Base-by-base conservation (phyloP, 148 eudicot genomes). In the Spergularia marina region DNA sequence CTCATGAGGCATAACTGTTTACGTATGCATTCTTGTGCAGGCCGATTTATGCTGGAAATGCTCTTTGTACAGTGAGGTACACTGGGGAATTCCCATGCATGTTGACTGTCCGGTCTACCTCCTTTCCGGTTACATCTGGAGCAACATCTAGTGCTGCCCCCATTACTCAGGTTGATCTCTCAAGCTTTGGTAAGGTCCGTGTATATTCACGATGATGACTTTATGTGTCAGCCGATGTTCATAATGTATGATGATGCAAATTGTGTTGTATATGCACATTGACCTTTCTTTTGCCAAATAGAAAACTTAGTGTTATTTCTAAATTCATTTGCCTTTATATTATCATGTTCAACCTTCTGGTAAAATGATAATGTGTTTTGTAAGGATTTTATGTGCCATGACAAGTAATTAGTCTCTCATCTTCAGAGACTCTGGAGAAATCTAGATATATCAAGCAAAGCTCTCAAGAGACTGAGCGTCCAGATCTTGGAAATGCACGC, bases 1-100 rank as follows among this genome's bases (percentile, higher is more conserved):
- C 34, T 47, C 30, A 2, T 49, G 44, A 47, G 53, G 0, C n/a
- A 17, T 47, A 53, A 15, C 62, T 30, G 23, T 47, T 57, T 21
- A 65, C 63, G 36, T 70, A 25, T 72, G 71, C 60, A 74, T 77
- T 70, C 53, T 21, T 79, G 39, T 86, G 72, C 90, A 94, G 98
- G 89, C 98, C 98, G 76, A 87, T 94, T 44, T 94, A 91, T 89
- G 98, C 98, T 63, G 98, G 98, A 62, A 94, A 94, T 86, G 98
- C 98, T 82, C 93, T 94, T 64, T 87, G 89, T 80, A 84, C 95
- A 25, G 90, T 94, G 56, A 84, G 85, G 53, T 94, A 91, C 81
- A 85, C 85, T 73, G 96, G 97, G 58, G 82, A 86, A 15, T 73
- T 78, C 72, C 97, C 98, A 15, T 94, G 98, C 82, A 82, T 94